phyloP scores from a whole-genome alignment of 208 protist species.

The Polymyxa betae region DNA sequence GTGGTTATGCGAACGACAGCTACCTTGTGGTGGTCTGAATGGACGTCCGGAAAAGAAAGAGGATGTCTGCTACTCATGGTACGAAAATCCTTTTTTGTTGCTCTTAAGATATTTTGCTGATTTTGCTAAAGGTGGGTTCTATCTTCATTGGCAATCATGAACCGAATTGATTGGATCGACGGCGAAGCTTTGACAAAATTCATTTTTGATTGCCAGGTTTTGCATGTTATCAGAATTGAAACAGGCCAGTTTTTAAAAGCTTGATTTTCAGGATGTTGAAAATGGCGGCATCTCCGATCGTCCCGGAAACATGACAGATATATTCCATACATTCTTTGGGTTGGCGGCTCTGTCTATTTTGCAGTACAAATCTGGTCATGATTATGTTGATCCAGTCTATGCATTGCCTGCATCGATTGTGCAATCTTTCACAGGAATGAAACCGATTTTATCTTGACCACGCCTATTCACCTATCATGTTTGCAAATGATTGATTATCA shows the following conservation, averaged over 20 bases:
- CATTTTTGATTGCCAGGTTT: constrained; percentile 89
- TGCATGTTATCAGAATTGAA: neutral
- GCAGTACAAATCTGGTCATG: constrained; percentile 58
- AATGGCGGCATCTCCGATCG: constrained; percentile 94
- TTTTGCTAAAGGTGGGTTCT: constrained; percentile 86
- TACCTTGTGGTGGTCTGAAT: constrained; percentile 93
- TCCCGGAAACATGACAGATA: constrained; percentile 94
- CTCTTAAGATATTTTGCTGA: neutral
- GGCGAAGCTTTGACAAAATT: constrained; percentile 84
- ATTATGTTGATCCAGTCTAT: constrained; percentile 52
- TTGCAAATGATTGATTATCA: no score
- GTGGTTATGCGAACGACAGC: constrained; percentile 97
- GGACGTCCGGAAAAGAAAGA: constrained; percentile 97
- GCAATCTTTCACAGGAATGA: no score
- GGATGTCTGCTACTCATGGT: constrained; percentile 95
- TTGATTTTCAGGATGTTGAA: constrained; percentile 86
- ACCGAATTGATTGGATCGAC: constrained; percentile 91
- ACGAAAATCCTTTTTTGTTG: neutral
- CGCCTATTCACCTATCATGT: no score
- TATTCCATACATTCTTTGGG: constrained; percentile 99
- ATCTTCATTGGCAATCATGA: constrained; percentile 88
- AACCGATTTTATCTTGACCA: no score
- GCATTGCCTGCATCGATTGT: constrained; percentile 48
- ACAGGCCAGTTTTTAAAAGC: no score
- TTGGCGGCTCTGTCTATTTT: constrained; percentile 90